phyloP scores from a whole-genome alignment of 1,284 basidiomycete genomes.

The Cutaneotrichosporon mucoides region DNA sequence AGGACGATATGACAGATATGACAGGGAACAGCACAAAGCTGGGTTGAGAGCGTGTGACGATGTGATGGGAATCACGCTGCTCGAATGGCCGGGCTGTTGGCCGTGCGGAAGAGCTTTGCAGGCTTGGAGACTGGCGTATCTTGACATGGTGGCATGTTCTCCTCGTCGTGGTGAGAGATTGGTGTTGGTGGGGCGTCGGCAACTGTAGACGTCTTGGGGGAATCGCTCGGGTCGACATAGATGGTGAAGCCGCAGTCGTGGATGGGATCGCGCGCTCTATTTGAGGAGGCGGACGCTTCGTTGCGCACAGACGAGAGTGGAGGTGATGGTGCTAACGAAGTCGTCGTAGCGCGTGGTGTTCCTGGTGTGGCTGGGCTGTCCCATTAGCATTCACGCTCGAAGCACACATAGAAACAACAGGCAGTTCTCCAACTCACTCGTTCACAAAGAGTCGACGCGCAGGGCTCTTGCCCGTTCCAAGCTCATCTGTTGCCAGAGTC shows the following conservation, averaged over 20 bases:
- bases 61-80: neutral
- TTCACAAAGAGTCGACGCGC: constrained; percentile 13
- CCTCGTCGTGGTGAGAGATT: neutral
- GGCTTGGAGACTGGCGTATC: neutral
- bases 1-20: neutral
- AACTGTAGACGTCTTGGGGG: neutral
- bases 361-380: neutral
- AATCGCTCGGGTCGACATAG: neutral
- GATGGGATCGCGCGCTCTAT: neutral
- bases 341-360: neutral
- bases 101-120: neutral
- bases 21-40: neutral
- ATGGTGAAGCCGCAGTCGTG: neutral
- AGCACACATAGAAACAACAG: too few species aligned
- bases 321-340: neutral
- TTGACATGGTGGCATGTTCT: neutral
- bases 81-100: constrained; percentile 1
- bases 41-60: neutral
- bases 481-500: constrained; percentile 13
- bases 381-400: neutral
- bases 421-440: too few species aligned
- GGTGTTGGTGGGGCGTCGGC: neutral
- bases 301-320: neutral
- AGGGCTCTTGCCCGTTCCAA: constrained; percentile 15
- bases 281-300: neutral